A percentile compares a stretch with the other conserved stretches of the same genome.
Conservation (phyloP, 495 filamentous ascomycete species). For the Clavariopsis aquatica region DNA sequence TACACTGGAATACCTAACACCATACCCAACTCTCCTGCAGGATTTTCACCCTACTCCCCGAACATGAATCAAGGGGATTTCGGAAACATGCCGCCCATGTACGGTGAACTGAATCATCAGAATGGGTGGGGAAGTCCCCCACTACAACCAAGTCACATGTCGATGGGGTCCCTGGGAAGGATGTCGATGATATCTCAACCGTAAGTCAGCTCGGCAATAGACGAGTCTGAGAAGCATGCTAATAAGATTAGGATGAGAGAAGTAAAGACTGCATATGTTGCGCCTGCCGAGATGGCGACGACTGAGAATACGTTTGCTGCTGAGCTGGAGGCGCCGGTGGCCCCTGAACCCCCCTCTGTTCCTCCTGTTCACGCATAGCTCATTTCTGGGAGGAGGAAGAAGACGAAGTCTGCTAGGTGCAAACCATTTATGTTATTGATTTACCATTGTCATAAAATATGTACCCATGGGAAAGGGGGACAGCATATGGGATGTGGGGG, state of each 20-base stretch:
- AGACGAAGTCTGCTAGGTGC: no score
- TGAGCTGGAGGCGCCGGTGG: constrained; percentile 27
- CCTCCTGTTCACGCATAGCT: no score
- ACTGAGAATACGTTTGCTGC: constrained; percentile 14
- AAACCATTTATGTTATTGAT: no score
- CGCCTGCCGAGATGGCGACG: constrained; percentile 12
- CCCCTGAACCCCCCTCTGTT: not conserved
- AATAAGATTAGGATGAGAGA: constrained; percentile 20
- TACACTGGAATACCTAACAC: not conserved
- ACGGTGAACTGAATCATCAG: constrained; percentile 19
- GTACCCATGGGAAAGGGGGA: no score
- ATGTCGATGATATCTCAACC: not conserved
- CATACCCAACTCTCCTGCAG: not conserved
- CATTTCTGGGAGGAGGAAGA: no score
- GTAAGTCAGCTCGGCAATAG: no score
- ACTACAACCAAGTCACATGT: constrained; percentile 12
- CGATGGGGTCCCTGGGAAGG: not conserved
- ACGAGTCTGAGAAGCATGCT: constrained; percentile 7
- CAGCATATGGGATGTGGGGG: no score
- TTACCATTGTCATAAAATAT: no score
- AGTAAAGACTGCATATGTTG: not conserved
- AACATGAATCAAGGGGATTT: constrained; percentile 9
- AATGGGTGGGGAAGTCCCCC: constrained; percentile 17
- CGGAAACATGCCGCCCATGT: constrained; percentile 7
- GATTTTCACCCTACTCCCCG: constrained; percentile 8